Percentiles rank a stretch among this genome's conserved stretches.
phyloP scores from a whole-genome alignment of 805 yeast genomes.

The Myxozyma kluyveri region DNA sequence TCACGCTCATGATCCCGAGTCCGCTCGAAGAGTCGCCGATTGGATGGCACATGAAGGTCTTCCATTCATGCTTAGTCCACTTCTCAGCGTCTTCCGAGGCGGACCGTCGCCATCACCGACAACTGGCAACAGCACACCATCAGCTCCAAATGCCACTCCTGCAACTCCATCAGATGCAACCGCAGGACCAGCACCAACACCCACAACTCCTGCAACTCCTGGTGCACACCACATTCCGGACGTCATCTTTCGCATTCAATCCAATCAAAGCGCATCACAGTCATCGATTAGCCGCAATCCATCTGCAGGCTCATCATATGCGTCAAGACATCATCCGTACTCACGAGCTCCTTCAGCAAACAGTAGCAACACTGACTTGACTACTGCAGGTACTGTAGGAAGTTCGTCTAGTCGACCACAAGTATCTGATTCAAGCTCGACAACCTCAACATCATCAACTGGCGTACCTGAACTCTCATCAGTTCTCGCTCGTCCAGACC shows the following conservation, averaged over 20 bases:
- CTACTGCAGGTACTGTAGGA: no score
- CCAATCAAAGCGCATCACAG: background rate
- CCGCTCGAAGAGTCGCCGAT: background rate
- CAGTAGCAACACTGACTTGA: background rate
- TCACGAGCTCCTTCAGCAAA: constrained; percentile 8
- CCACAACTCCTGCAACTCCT: background rate
- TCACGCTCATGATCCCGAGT: background rate
- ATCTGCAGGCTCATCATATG: constrained; percentile 1
- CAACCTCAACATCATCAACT: background rate
- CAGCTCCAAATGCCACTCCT: background rate
- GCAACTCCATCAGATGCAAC: constrained; percentile 1
- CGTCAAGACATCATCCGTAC: constrained; percentile 26
- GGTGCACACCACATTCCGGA: background rate
- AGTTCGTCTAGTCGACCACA: no score
- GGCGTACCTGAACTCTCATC: constrained; percentile 1
- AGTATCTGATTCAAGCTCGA: no score
- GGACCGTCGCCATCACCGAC: background rate
- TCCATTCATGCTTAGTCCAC: background rate
- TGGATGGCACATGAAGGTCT: background rate
- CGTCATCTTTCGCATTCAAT: background rate
- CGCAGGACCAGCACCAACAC: background rate
- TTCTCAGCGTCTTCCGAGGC: background rate
- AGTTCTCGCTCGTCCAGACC: constrained; percentile 30
- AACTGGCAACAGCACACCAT: background rate
- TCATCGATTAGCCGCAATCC: background rate